Evolutionary conservation across 176 grass and related monocot genomes (phyloP), one percentile per base, ranked within the genome.

Genomic region (Echinochloa phyllopogon): DNA sequence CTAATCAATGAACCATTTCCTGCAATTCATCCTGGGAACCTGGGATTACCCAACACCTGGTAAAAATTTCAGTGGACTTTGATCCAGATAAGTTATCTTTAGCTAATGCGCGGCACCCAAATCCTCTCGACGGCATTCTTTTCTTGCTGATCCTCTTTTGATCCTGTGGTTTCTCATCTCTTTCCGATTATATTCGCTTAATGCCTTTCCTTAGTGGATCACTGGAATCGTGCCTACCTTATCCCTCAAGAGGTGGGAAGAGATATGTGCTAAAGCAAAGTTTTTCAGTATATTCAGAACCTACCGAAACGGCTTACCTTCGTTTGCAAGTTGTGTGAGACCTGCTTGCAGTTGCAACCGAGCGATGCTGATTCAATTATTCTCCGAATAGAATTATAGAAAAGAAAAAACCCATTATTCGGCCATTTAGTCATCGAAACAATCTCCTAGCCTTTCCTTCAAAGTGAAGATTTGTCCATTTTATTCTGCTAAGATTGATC

Each of bases 211-310:
- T 72, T 76, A 60, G 83, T 82, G 88, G 77, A 89, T 86, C 88
- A 55, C 65, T 86, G 83, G 71, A 86, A 89, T 86, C 88, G 62
- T 76, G 88, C 83, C 88, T 60, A 86, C 83, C 88, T 85, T 89
- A 85, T 89, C 88, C 45, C 45, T 61, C 38, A 74, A 84, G 74
- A 79, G 47, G 75, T 79, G 76, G 82, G 69, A 85, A 76, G 77
- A 80, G 60, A 64, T 69, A 53, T 63, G 43, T 70, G 53, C 62
- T 52, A 89, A 82, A 77, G 83, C 77, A 70, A 66, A 59, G 60
- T 67, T 74, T 51, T 67, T 59, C 82, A 80, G 87, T 85, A 85
- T 82, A 89, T 85, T 86, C 88, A 89, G 83, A 89, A 85, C 72
- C 70, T 61, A 81, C 33, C 82, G n/a, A 58, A 58, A 66, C 38